Evolutionary conservation across 164 flowering plant species (phyloP).

Genomic region (Kingdonia uniflora): DNA sequence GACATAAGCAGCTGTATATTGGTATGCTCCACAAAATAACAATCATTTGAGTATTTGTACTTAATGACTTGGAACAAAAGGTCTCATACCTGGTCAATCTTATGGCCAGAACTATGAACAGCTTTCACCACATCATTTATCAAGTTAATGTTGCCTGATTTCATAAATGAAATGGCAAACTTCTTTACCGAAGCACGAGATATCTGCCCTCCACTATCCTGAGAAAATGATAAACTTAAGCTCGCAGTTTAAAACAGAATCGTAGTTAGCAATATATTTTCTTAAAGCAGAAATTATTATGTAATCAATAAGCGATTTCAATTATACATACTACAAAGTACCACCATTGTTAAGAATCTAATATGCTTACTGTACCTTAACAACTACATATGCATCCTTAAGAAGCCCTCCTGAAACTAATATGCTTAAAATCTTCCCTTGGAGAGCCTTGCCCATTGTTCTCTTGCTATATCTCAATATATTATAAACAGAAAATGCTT

Average conservation of each 20-base stretch:
- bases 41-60: no score
- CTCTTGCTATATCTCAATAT: constrained; percentile 69
- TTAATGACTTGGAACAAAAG: constrained; percentile 1
- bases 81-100: constrained; percentile 56
- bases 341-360: no score
- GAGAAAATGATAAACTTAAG: constrained; percentile 8
- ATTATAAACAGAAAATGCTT: constrained; percentile 78
- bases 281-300: no score
- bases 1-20: no score
- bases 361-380: constrained; percentile 42
- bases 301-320: no score
- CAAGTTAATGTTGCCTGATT: constrained; percentile 61
- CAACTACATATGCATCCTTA: constrained; percentile 81
- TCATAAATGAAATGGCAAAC: constrained; percentile 55
- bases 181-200: constrained; percentile 41
- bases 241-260: no score
- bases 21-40: no score
- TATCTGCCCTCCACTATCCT: constrained; percentile 56
- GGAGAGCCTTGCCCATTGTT: constrained; percentile 55
- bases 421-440: constrained; percentile 67
- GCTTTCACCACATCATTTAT: constrained; percentile 75
- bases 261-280: no score
- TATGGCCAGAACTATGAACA: constrained; percentile 47
- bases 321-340: no score
- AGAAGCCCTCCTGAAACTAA: constrained; percentile 62